Evolutionary conservation across 2,329 filamentous ascomycete genomes (phyloP), one percentile per base, ranked within the genome.

Genomic region (Aspergillus unguis): DNA sequence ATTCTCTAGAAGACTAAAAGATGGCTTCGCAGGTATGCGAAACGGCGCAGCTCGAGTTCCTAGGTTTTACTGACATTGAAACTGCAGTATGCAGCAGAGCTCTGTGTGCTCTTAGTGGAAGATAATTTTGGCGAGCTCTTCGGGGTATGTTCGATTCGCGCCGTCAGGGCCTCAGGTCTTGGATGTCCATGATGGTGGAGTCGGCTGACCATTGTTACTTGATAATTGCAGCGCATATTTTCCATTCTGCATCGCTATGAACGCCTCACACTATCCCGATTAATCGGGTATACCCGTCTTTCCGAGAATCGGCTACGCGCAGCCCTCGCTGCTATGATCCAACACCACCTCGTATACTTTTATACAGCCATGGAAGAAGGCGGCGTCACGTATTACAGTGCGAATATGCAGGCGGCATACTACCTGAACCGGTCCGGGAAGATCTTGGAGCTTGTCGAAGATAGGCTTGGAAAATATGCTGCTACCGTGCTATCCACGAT

Each of bases 51-150:
- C 8, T 37, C 28, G 26, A 36, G 6, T 32, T 43, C 32, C n/a
- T 29, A 40, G 17, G 6, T 25, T 25, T 42, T 27, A 56, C 61
- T 64, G 58, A 60, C 60, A 52, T 57, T 52, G 57, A 55, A 57
- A 42, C 61, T 59, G 50, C 31, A 90, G 77, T 83, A 88, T 70
- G 81, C 88, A 62, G 85, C 87, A 66, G 90, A 96, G 82, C 88
- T 97, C 68, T 96, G 90, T 78, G 83, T 86, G 77, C 85, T 95
- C 69, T 82, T 96, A 58, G 86, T 97, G 58, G 85, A 91, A 68
- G 91, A 96, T 70, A 81, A 89, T 54, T 92, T 94, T 72, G 94
- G 94, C 68, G 89, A 95, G 75, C 84, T 97, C 54, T 90, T 91
- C 57, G 90, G 90, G 69, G 92, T 96, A 87, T 66, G 87, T 77